A percentile compares a stretch with the other conserved stretches of the same genome.
Conservation (phyloP, 192 early-diverging fungal species). For the Endogone sp. region DNA sequence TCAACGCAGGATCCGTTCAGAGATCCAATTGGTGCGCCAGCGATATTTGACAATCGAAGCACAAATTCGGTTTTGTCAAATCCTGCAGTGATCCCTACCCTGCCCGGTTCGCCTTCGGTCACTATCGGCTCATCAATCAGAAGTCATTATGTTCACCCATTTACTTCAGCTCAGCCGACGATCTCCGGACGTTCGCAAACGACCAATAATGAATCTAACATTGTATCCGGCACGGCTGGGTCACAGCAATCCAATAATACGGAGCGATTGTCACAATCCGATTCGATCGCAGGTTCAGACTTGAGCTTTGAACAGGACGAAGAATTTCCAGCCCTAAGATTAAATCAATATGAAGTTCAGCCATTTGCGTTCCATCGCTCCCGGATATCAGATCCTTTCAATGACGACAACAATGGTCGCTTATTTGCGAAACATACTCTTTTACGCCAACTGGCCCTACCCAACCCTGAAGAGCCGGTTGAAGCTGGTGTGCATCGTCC, state of each 20-base stretch:
- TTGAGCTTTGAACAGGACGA: background rate
- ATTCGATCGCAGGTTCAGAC: background rate
- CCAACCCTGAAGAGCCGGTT: background rate
- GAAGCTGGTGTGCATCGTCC: background rate
- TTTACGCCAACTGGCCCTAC: background rate
- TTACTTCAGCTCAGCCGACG: no score
- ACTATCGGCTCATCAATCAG: no score
- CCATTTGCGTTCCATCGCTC: background rate
- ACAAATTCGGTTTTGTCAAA: no score
- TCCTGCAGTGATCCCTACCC: no score
- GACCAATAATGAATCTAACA: no score
- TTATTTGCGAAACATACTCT: background rate
- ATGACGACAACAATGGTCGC: background rate
- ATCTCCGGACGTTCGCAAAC: no score
- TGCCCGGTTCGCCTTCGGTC: no score
- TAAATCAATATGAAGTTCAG: background rate
- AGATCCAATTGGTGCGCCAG: no score
- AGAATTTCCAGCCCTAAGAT: background rate
- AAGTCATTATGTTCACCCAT: no score
- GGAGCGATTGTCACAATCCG: background rate
- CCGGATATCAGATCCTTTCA: background rate
- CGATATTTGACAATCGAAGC: no score
- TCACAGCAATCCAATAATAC: background rate
- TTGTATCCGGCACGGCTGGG: no score
- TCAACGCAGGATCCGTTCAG: background rate